Evolutionary conservation across 1,284 basidiomycete genomes (phyloP), one percentile per base, ranked within the genome.

Genomic region (Tremellales sp.): DNA sequence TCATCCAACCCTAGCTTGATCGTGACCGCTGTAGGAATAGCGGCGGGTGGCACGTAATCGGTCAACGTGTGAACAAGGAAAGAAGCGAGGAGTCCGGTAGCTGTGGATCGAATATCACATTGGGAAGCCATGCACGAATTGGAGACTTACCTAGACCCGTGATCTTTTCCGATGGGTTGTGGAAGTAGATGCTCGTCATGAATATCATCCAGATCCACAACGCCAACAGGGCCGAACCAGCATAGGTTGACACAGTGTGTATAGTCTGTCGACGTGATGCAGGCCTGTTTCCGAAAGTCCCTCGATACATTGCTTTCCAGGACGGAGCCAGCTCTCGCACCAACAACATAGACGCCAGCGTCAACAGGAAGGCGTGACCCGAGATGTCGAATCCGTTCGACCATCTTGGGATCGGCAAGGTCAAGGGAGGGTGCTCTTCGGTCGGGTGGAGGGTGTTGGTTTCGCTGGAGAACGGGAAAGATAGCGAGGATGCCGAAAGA

Each of bases 291-390:
- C 22, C 21, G 8, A 39, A 9, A 21, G 22, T 25, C 9, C 24
- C 18, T 32, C 10, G 32, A n/a, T 22, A 5, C 37, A 14, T 28
- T 28, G 13, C 9, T 27, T 46, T 38, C 66, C 64, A 68, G 19
- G 66, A 72, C 1, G 75, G 73, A 1, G 72, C 68, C 14, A 94
- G 68, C 66, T 92, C 87, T 61, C 91, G 83, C 2, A 81, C 77
- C 32, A 95, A 78, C 65, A 95, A 84, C 16, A 95, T 75, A 7
- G 80, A 75, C n/a, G 84, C 79, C 74, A 95, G 80, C 1, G 86
- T 86, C 57, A 97, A 79, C 53, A 98, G 79, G 75, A 97, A 97
- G 22, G 91, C 79, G 67, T 98, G 94, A 2, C 93, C 93, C 0
- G 89, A 93, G 12, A 97, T 82, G 64, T 98, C 94, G 68, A 95